Evolutionary conservation across 2,329 filamentous ascomycete genomes (phyloP), one percentile per base, ranked within the genome.

Genomic region (Colletotrichum tofieldiae): DNA sequence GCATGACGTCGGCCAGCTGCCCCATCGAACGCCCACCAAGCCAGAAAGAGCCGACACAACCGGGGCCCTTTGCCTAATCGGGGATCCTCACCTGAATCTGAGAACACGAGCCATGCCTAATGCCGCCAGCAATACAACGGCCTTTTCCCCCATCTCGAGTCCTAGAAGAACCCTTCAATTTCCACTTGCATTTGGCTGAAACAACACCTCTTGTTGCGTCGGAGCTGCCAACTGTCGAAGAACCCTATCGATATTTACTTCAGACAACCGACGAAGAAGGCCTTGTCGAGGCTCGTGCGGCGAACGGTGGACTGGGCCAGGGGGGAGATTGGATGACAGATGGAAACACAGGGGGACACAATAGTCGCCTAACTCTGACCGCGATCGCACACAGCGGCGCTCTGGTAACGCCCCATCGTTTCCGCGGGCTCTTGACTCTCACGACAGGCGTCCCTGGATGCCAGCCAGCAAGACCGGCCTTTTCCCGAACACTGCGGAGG

Each of bases 41-140:
- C 65, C 65, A 49, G 62, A 72, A 72, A 55, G 32, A 69, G 65
- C 58, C 45, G 54, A 23, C 29, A 23, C 18, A 29, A 20, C 45
- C 65, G 61, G 71, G 62, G 43, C 18, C 41, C 61, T 61, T 71
- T 70, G n/a, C 71, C 71, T 55, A 73, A 66, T 71, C 55, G 55
- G 52, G 62, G n/a, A 73, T 37, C 49, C 41, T 72, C 74, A 76
- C 75, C 75, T 76, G 75, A 76, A 76, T 74, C 74, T 64, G 75
- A 74, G 70, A 67, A 76, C 61, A 68, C 65, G 73, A 75, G 59
- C 69, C 65, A 72, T 69, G 32, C 65, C 69, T 18, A 62, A 69
- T 69, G 52, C 54, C 39, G 54, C 63, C 65, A 59, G 32, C 41
- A 43, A 29, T 64, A 69, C 69, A 60, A 64, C 65, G 65, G 18